Base-by-base conservation (phyloP, 257 asterid species). In the Nicotiana attenuata region DNA sequence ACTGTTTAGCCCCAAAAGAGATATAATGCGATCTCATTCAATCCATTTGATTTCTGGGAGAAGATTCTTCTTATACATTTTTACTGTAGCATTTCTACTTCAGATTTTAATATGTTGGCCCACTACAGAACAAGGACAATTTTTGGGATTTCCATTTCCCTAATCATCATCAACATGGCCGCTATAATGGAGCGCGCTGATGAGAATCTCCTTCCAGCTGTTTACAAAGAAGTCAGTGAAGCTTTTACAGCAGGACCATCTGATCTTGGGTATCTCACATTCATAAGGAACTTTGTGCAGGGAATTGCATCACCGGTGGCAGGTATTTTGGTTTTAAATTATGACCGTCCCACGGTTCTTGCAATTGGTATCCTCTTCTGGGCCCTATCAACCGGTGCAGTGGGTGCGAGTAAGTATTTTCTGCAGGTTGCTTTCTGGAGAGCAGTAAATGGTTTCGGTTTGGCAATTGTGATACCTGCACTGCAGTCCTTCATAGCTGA, bases 111-210 rank as follows among this genome's bases (percentile, higher is more conserved):
- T 75, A 47, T 50, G 28, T 50, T 75, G 63, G 5, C 79, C 16
- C 41, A 61, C 14, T 82, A 65, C 97, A 96, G 99, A 82, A 81
- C 87, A 61, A 88, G 88, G 85, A 88, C 84, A 83, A 14, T 96
- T 60, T 92, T 89, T 31, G 97, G 99, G 87, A 88, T 96, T 65
- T 96, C 99, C 28, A 86, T 96, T 66, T 94, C 99, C 31, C 80
- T 96, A 77, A 87, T 96, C 73, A 90, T 96, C 84, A 96, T 96
- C 89, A 96, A 96, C 89, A 84, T 96, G 98, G 99, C 99, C 67
- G 91, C 99, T 41, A 94, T 96, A 79, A 96, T 96, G 99, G 99
- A 96, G 90, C 97, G 99, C 0, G 98, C 99, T n/a, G 99, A 94
- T 50, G 99, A 96, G 88, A 96, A 94, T 89, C 97, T 96, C 87